phyloP scores from a whole-genome alignment of 2,329 filamentous ascomycete genomes.

The Botryotinia convoluta region DNA sequence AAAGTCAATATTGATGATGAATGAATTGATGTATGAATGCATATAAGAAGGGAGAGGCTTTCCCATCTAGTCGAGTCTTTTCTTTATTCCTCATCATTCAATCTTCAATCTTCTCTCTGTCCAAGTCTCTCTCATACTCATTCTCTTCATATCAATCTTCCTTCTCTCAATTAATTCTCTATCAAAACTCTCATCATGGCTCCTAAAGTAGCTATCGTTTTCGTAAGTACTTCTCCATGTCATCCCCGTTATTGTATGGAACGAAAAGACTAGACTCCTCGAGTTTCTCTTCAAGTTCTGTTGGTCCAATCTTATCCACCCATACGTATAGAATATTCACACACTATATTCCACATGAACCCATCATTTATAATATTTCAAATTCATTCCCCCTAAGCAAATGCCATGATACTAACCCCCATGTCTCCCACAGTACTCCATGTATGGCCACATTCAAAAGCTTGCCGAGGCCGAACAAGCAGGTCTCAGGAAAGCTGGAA shows the following conservation, averaged over 20 bases:
- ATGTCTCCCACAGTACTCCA: conserved; percentile 66
- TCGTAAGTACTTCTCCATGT: conserved; percentile 56
- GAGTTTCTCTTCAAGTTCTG: not conserved
- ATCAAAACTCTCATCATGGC: conserved; percentile 57
- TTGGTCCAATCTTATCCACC: not conserved
- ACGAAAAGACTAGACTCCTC: too few species aligned
- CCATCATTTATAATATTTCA: not conserved
- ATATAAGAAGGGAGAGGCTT: conserved; percentile 3
- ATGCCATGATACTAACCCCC: not conserved
- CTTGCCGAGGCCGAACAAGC: conserved; percentile 87
- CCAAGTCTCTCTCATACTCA: not conserved
- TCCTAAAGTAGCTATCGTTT: conserved; percentile 89
- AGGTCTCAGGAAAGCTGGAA: conserved; percentile 85
- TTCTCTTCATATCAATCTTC: not conserved
- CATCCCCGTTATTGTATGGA: not conserved
- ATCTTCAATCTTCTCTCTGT: conserved; percentile 17
- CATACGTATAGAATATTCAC: not conserved
- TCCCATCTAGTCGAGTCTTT: conserved; percentile 46
- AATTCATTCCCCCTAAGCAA: not conserved
- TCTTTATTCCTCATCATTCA: conserved; percentile 42
- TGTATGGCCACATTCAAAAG: conserved; percentile 85
- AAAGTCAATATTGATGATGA: not conserved
- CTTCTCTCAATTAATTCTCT: not conserved
- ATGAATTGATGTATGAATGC: not conserved
- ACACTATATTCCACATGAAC: not conserved